Evolutionary conservation across 768 basidiomycete species (phyloP), one percentile per base, ranked within the genome.

Genomic region (Xerocomellus chrysenteron): DNA sequence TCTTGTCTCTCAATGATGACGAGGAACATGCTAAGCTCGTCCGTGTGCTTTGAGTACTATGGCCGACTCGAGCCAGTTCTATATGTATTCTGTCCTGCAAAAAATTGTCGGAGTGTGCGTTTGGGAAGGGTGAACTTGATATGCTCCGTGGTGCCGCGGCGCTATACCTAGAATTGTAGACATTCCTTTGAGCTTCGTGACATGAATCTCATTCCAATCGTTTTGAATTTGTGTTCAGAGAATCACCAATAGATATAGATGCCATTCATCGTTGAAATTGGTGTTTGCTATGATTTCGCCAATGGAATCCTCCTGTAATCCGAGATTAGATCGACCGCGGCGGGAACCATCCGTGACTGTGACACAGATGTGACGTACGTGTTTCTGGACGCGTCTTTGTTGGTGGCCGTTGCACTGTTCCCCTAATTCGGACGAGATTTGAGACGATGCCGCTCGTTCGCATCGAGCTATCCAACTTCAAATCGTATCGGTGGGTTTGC

Each of bases 391-490:
- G 67, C 62, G 67, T 68, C 41, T 37, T 59, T 60, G 61, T 58
- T 66, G 57, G 54, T 53, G 17, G 30, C n/a, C 41, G 30, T 47
- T 40, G 58, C 33, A 39, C 21, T 24, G 37, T 48, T 61, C 65
- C 65, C 66, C 65, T 69, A 64, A 69, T 14, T 47, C 32, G 26
- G 35, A n/a, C 54, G 50, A 51, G 42, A 52, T 47, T 50, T 41
- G 45, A 33, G 41, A 56, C 57, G 42, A 93, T 94, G 91, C 91
- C 91, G 56, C 83, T 93, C 55, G 67, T 84, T 56, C 87, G 87
- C 63, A 91, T 98, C 55, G 94, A 97, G 76, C 75, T 98, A 40
- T 92, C 84, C 75, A 90, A 98, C 82, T 98, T 98, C 81, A 99
- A 98, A 76, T 97, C 94, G 0, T 99, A 98, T 70, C 81, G 92